These are phyloP conservation scores for Microdochium trichocladiopsis DNA, from an alignment of 2,329 filamentous ascomycete genomes.

Conservation along the genomic window DNA sequence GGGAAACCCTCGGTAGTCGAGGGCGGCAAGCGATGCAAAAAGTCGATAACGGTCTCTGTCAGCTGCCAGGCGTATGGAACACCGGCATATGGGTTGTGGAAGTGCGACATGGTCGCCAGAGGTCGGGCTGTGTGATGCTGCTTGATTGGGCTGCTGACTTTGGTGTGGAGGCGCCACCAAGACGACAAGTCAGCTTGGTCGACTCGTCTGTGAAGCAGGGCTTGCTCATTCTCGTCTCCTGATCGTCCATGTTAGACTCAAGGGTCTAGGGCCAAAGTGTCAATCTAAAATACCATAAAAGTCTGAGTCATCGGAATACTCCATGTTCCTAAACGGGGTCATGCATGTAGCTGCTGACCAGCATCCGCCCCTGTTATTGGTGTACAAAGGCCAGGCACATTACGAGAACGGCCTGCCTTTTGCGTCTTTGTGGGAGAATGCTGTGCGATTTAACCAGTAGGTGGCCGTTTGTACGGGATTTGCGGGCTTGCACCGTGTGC, in stretches of 20 bases:
- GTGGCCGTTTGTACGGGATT: too few relatives aligned
- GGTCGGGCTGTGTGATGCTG: conserved; percentile 3
- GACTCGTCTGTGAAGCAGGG: neutral
- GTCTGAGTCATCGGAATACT: conserved; percentile 1
- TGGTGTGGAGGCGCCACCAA: conserved; percentile 1
- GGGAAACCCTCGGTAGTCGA: conserved; percentile 47
- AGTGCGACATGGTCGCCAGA: conserved; percentile 13
- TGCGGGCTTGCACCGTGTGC: too few relatives aligned
- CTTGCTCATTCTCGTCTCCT: neutral
- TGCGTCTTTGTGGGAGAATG: too few relatives aligned
- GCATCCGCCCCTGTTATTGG: too few relatives aligned
- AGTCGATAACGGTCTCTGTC: conserved; percentile 55
- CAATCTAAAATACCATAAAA: neutral
- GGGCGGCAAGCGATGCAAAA: conserved; percentile 63
- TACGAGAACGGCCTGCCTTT: too few relatives aligned
- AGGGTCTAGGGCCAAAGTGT: neutral
- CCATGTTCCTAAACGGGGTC: neutral
- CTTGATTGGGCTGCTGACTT: neutral
- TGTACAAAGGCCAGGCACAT: too few relatives aligned
- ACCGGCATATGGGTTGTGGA: conserved; percentile 55
- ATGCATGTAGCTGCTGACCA: neutral
- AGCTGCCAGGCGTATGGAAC: conserved; percentile 52
- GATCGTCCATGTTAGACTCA: neutral
- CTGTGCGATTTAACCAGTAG: too few relatives aligned
- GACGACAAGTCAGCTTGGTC: neutral